Percentiles rank a stretch among this genome's conserved stretches.
phyloP scores from a whole-genome alignment of 1,139 yeast species.

The Yamadazyma atmosphaerica region DNA sequence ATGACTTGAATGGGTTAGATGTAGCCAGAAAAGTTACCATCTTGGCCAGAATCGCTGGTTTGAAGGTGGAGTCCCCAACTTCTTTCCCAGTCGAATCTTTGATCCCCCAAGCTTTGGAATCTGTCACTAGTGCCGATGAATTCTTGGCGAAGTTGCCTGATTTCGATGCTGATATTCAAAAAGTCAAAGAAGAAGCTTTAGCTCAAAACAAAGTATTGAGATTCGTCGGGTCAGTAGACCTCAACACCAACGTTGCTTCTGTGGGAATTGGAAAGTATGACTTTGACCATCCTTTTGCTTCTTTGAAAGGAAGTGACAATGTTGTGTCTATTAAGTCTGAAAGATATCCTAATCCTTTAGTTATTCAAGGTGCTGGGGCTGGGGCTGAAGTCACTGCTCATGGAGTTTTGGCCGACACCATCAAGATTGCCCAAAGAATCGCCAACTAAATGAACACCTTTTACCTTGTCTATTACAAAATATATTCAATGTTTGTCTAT shows the following conservation, averaged over 20 bases:
- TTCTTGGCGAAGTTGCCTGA: slow-evolving; percentile 79
- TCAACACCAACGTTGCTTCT: slow-evolving; percentile 62
- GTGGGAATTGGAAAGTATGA: slow-evolving; percentile 89
- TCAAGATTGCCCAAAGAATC: slow-evolving; percentile 87
- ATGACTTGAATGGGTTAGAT: slow-evolving; percentile 94
- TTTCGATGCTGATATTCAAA: slow-evolving; percentile 76
- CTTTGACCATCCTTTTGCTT: slow-evolving; percentile 91
- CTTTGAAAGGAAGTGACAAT: slow-evolving; percentile 93
- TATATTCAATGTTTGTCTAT: slow-evolving; percentile 2
- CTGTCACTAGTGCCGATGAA: slow-evolving; percentile 70
- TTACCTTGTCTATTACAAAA: too few relatives aligned
- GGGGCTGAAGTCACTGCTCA: slow-evolving; percentile 99
- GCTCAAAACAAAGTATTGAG: slow-evolving; percentile 84
- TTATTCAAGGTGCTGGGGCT: slow-evolving; percentile 98
- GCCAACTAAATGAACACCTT: too few relatives aligned
- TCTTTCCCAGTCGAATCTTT: slow-evolving; percentile 95
- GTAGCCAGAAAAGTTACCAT: slow-evolving; percentile 98
- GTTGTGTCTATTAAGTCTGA: slow-evolving; percentile 89
- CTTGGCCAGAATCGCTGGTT: slow-evolving; percentile 88
- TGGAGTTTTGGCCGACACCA: slow-evolving; percentile 92
- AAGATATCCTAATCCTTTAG: slow-evolving; percentile 89
- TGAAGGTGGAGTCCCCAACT: slow-evolving; percentile 82
- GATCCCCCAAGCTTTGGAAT: slow-evolving; percentile 83
- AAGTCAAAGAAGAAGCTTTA: slow-evolving; percentile 77
- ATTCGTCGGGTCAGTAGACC: slow-evolving; percentile 89